Percentiles rank a stretch among this genome's conserved stretches.
phyloP scores from a whole-genome alignment of 345 rosid species.

The Psidium guajava region DNA sequence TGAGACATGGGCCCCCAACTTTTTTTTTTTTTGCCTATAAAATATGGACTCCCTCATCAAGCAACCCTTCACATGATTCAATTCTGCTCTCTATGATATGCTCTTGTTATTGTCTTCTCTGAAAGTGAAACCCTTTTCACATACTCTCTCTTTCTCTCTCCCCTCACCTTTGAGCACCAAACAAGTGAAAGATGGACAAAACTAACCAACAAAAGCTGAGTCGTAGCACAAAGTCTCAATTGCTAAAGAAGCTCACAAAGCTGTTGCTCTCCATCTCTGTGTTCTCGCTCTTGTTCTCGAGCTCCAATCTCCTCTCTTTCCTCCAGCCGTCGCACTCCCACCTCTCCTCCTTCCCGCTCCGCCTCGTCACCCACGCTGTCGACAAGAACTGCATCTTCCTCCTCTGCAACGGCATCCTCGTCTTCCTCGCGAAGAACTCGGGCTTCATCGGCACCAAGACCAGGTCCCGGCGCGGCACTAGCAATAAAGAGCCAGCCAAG shows the following conservation, averaged over 20 bases:
- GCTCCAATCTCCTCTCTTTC: slow-evolving; percentile 9
- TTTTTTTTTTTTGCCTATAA: not conserved
- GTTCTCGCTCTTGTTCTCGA: slow-evolving; percentile 33
- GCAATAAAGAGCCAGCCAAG: not conserved
- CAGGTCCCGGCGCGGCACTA: not conserved
- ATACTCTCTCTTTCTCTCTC: not conserved
- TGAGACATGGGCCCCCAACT: not conserved
- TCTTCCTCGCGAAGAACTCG: slow-evolving; percentile 49
- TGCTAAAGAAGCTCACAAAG: not conserved
- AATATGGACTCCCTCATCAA: not conserved
- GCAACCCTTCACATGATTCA: not conserved
- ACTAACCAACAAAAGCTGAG: slow-evolving; percentile 3
- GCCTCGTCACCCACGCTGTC: slow-evolving; percentile 34
- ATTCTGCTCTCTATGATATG: not conserved
- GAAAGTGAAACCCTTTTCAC: not conserved
- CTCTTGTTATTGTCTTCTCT: not conserved
- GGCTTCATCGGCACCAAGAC: slow-evolving; percentile 18
- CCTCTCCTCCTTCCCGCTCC: slow-evolving; percentile 23
- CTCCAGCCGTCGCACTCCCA: slow-evolving; percentile 17
- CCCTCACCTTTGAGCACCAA: not conserved
- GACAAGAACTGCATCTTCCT: slow-evolving; percentile 73
- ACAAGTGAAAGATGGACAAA: slow-evolving; percentile 22
- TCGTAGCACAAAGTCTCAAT: not conserved
- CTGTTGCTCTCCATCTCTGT: slow-evolving; percentile 43
- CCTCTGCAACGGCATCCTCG: slow-evolving; percentile 69